Evolutionary conservation across 306 rosid genomes (phyloP), one percentile per base, ranked within the genome.

Genomic region (Parietaria judaica): DNA sequence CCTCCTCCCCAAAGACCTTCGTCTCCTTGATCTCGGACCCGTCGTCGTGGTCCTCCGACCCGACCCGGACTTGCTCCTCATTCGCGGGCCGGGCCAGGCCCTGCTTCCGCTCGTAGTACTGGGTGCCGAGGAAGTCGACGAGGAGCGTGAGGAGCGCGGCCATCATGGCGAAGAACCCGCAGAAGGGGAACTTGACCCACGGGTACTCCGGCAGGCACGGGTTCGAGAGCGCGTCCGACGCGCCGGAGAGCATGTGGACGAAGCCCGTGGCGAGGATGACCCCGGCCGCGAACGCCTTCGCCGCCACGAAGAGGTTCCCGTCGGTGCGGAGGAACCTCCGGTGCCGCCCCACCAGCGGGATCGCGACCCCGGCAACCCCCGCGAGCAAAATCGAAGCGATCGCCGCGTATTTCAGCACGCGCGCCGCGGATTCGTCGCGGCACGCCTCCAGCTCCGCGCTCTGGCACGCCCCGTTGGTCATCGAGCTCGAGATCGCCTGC

Each of bases 201-300:
- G 99, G 96, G 15, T 13, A 75, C 6, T 58, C 31, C 3, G 99
- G 97, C 45, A 94, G 39, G 60, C 99, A 94, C 2, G 88, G 74
- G 60, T 73, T 64, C 12, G 72, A 60, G 0, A 94, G 79, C 12
- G 95, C 87, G 0, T 69, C 52, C 1, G 87, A 55, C 5, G 86
- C 95, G 15, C 67, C 87, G 1, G 90, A 52, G 0, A 94, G 77
- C 97, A 94, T 94, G 78, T 94, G 99, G 35, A 94, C 99, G 51
- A 94, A 94, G 0, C 94, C 99, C 15, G 99, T 94, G 2, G 97
- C 90, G 0, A 94, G 86, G 43, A 94, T 94, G 0, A 94, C 99
- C 0, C 99, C 97, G 5, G 99, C 99, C 6, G 99, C 97, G 51
- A 94, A 94, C 4, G 99, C 94, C 62, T 92, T 90, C 0, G 95